Base-by-base conservation (phyloP, 1,139 yeast genomes). In the Yamadazyma dushanensis region DNA sequence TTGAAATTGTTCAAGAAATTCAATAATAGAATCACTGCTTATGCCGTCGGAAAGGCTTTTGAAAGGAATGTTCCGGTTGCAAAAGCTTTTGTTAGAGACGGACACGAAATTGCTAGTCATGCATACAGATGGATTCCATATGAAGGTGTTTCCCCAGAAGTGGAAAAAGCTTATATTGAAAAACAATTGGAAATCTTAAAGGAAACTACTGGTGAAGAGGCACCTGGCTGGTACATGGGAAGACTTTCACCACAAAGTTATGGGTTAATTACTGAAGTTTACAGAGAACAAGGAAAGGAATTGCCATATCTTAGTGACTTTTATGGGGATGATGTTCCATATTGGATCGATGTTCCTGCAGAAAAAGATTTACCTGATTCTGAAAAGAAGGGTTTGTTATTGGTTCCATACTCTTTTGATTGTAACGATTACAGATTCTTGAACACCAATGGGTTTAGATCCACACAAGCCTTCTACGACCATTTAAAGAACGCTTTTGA, bases 21-120 rank as follows among this genome's bases (percentile, higher is more conserved):
- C 34, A 44, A 44, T 16, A 50, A 47, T 37, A 55, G 56, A 39
- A 54, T 61, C 44, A 62, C 69, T 16, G 51, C 60, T n/a, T 58
- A 57, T 40, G 68, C 66, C 13, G 66, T 63, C 35, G 69, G 66
- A n/a, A 57, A 58, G 34, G 66, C 68, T 14, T 53, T 61, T 26
- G 60, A 57, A 40, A 48, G 49, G 31, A 54, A 60, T 35, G 56
- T 54, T 7, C 56, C 49, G 5, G 57, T 59, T 15, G 63, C 57
- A 11, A 44, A 56, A 17, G 66, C 67, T 4, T 51, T 58, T 39
- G 56, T 56, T 29, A 52, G 63, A 36, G 66, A 59, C 34, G 69
- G 68, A 8, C 66, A 61, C 43, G 68, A 63, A 39, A 58, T 63
- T 38, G 69, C 66, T 5, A 59, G 63, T 25, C 69, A 63, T 39